Conservation (phyloP, 495 filamentous ascomycete genomes). For the Margaritispora aquatica region DNA sequence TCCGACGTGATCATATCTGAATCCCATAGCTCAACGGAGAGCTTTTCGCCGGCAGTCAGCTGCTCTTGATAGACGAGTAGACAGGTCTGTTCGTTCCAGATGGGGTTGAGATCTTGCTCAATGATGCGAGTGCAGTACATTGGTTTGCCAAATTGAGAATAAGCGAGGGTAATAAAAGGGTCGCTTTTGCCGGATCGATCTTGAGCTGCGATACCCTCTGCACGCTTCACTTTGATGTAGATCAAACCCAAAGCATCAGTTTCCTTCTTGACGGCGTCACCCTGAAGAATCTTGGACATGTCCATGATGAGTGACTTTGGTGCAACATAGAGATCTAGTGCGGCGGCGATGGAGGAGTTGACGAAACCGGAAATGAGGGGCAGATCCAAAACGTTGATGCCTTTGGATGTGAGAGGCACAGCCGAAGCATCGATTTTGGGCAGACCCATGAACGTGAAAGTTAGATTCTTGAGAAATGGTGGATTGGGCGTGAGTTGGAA, state of each 20-base stretch:
- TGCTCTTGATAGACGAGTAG: constrained; percentile 59
- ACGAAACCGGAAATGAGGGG: constrained; percentile 47
- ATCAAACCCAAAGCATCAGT: constrained; percentile 41
- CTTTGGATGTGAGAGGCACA: constrained; percentile 38
- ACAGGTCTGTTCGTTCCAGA: constrained; percentile 66
- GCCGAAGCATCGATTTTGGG: constrained; percentile 44
- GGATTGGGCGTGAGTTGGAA: constrained; percentile 48
- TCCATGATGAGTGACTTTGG: constrained; percentile 46
- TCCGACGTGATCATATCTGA: constrained; percentile 61
- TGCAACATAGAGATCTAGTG: constrained; percentile 49
- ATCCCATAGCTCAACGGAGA: constrained; percentile 68
- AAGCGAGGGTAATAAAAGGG: constrained; percentile 62
- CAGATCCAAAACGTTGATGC: constrained; percentile 45
- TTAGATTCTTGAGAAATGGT: constrained; percentile 45
- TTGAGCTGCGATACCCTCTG: constrained; percentile 25
- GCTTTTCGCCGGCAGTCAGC: constrained; percentile 63
- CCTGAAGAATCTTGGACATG: constrained; percentile 45
- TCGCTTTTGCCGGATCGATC: constrained; percentile 55
- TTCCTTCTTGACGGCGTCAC: constrained; percentile 51
- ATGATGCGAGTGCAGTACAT: constrained; percentile 72
- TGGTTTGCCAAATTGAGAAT: constrained; percentile 68
- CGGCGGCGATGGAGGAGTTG: constrained; percentile 45
- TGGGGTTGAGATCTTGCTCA: constrained; percentile 62
- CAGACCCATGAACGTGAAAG: constrained; percentile 47
- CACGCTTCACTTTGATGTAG: constrained; percentile 37